Percentiles rank a stretch among this genome's conserved stretches.
Evolutionary conservation across 345 rosid genomes (phyloP).

Genomic region (Trapa incisa): DNA sequence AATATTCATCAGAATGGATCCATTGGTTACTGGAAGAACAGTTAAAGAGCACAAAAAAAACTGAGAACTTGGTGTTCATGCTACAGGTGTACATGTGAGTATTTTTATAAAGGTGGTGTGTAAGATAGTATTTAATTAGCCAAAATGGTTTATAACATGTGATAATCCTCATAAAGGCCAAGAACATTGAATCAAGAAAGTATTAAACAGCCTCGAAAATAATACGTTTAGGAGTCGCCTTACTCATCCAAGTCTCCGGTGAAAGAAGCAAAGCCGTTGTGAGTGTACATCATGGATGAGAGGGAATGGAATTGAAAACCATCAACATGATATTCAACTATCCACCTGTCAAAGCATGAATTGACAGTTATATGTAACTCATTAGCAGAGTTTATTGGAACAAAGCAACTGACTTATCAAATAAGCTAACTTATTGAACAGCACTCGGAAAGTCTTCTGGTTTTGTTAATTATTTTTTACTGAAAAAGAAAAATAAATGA

Average conservation of each 20-base stretch:
- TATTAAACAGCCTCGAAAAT: not conserved
- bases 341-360: conserved; percentile 66
- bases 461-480: not conserved
- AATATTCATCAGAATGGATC: not conserved
- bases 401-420: not conserved
- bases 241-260: conserved; percentile 79
- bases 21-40: not conserved
- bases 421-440: not conserved
- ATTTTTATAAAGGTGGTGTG: not conserved
- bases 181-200: not conserved
- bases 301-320: conserved; percentile 97
- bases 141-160: not conserved
- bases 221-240: conserved; percentile 12
- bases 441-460: not conserved
- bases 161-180: not conserved
- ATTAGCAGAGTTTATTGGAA: not conserved
- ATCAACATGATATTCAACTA: conserved; percentile 72
- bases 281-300: conserved; percentile 83
- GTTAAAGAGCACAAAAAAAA: not conserved
- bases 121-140: not conserved
- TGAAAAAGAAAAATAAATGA: not conserved
- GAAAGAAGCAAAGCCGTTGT: conserved; percentile 90
- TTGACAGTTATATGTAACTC: conserved; percentile 15
- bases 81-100: not conserved
- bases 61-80: not conserved